Evolutionary conservation across 345 rosid species (phyloP).

Genomic region (Linum tenue): DNA sequence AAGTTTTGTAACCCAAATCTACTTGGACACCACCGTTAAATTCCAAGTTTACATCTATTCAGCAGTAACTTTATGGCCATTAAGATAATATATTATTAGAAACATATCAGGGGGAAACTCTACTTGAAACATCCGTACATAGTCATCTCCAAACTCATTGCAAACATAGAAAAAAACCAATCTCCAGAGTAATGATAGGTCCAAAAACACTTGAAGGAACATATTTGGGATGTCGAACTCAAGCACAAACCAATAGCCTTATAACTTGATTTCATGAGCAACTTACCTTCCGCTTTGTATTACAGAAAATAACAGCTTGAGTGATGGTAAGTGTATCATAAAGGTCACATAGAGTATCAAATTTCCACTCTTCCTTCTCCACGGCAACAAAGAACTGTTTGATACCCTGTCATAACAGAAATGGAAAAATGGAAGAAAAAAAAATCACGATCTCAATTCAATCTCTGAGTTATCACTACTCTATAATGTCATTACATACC

Average conservation of each 20-base stretch:
- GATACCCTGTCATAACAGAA: conserved; percentile 57
- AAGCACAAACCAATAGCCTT: neutral
- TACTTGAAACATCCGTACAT: no score
- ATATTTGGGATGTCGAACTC: no score
- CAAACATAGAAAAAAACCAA: no score
- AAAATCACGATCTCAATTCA: conserved; percentile 1
- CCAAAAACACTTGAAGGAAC: no score
- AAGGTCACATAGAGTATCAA: conserved; percentile 91
- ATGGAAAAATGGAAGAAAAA: neutral
- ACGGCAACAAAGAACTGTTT: conserved; percentile 92
- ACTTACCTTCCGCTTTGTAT: conserved; percentile 83
- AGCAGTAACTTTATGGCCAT: no score
- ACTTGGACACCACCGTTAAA: no score
- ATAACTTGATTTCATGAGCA: neutral
- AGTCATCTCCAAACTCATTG: no score
- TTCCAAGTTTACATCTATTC: no score
- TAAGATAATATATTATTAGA: no score
- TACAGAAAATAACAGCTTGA: conserved; percentile 97
- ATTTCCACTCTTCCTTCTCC: conserved; percentile 97
- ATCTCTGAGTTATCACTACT: neutral
- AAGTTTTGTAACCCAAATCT: no score
- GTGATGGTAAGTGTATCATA: conserved; percentile 92
- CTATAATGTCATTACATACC: conserved; percentile 28
- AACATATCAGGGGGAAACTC: no score
- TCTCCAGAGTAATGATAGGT: no score